Base-by-base conservation (phyloP, 345 rosid genomes). In the Eucalyptus curtisii region DNA sequence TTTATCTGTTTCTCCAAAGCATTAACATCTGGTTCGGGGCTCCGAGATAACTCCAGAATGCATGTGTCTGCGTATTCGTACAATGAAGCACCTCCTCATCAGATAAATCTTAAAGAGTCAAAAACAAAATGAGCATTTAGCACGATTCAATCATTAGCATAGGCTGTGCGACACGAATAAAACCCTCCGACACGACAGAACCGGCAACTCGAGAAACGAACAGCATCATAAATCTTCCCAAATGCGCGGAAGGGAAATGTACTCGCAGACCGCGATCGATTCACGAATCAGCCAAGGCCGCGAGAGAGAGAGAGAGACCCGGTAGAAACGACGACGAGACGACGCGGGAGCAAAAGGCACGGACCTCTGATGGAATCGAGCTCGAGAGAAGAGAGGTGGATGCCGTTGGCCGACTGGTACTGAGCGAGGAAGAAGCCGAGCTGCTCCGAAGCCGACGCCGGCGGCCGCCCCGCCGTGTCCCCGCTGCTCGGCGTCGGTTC, bases 1-100 rank as follows among this genome's bases (percentile, higher is more conserved):
- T 95, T 95, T 86, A 96, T 87, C 88, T 91, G 95, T 42, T 89
- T 92, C 57, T 93, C 95, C 82, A 95, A 88, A 45, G 90, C 87
- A 86, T 89, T 86, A 22, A 92, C 95, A 92, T 96, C 95, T 86
- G 92, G 91, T 24, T 92, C 92, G 84, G 92, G 87, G 31, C 90
- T 90, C 76, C 89, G 66, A 84, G 95, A 87, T 86, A 94, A 88
- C 91, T 95, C 94, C 89, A 95, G 86, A 42, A 97, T 85, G 91
- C 96, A 90, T 20, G 93, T 91, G 79, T 95, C 99, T 97, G 90
- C 91, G 89, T 5, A 55, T 64, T 13, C 10, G 4, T 64, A 64
- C 7, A 64, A 64, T n/a, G 47, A 76, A 37, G 4, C 13, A 20
- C 27, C 15, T 40, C 13, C 2, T 40, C 9, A 2, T 76, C 0